A percentile compares a stretch with the other conserved stretches of the same genome.
phyloP scores from a whole-genome alignment of 495 filamentous ascomycete species.

The Tuber microsphaerosporum region DNA sequence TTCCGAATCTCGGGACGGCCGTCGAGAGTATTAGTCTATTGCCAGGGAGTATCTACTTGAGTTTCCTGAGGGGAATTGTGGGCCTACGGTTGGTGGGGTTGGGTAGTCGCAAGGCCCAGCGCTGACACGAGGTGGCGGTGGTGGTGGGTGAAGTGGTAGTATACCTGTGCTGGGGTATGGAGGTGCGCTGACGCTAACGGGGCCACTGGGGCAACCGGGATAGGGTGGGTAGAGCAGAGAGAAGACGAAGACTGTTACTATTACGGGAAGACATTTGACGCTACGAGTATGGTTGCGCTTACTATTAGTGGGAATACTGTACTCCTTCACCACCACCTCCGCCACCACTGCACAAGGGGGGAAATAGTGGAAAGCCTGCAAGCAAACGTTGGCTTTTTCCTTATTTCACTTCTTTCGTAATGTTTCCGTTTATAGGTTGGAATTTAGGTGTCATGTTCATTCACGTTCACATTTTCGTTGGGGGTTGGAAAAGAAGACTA shows the following conservation, averaged over 20 bases:
- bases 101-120: too few relatives aligned
- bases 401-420: neutral
- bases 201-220: too few relatives aligned
- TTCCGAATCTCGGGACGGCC: neutral
- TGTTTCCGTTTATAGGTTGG: neutral
- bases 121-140: too few relatives aligned
- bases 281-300: neutral
- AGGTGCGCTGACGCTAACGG: too few relatives aligned
- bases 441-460: neutral
- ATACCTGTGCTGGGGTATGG: too few relatives aligned
- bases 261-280: too few relatives aligned
- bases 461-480: neutral
- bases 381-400: neutral
- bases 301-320: neutral
- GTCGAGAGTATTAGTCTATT: neutral
- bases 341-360: neutral
- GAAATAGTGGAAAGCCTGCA: neutral
- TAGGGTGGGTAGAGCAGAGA: too few relatives aligned
- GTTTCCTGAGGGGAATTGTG: neutral
- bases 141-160: too few relatives aligned
- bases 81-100: too few relatives aligned
- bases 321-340: too few relatives aligned
- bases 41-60: neutral
- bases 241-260: too few relatives aligned
- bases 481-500: neutral